Conservation (phyloP, 2,329 filamentous ascomycete genomes). For the Fusarium vanettenii region DNA sequence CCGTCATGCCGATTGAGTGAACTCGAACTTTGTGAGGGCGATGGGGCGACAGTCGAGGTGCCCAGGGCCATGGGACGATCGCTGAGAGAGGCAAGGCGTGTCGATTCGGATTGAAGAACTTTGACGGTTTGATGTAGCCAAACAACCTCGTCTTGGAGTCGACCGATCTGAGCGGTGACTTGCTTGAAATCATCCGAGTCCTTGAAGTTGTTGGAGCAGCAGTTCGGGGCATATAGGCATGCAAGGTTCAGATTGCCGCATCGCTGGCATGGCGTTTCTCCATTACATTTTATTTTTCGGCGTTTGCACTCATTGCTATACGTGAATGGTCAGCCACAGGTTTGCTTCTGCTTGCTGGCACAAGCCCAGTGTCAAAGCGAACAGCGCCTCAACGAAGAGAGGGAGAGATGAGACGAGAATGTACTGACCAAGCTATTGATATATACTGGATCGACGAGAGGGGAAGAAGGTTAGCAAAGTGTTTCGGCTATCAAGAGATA, state of each 20-base stretch:
- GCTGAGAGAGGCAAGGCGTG: constrained; percentile 57
- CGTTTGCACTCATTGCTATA: constrained; percentile 77
- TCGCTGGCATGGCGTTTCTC: constrained; percentile 73
- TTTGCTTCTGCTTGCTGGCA: neutral
- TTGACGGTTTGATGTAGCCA: constrained; percentile 79
- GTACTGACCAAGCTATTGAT: constrained; percentile 69
- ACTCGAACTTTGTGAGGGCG: constrained; percentile 56
- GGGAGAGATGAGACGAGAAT: neutral
- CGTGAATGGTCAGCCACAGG: constrained; percentile 3
- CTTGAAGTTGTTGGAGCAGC: constrained; percentile 83
- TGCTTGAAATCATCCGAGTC: constrained; percentile 91
- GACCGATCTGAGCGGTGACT: constrained; percentile 79
- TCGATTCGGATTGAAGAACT: constrained; percentile 69
- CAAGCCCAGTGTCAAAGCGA: neutral
- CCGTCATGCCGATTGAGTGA: constrained; percentile 55
- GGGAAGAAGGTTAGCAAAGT: constrained; percentile 31
- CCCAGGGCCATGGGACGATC: constrained; percentile 54
- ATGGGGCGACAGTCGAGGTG: constrained; percentile 51
- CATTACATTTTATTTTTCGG: constrained; percentile 82
- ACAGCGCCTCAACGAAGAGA: neutral
- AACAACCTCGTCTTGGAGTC: constrained; percentile 87
- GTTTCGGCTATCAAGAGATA: neutral
- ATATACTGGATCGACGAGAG: constrained; percentile 60
- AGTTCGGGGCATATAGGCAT: constrained; percentile 75
- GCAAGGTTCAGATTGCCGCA: constrained; percentile 75